phyloP scores from a whole-genome alignment of 169 alveolate species.

The Eimeria zaria region DNA sequence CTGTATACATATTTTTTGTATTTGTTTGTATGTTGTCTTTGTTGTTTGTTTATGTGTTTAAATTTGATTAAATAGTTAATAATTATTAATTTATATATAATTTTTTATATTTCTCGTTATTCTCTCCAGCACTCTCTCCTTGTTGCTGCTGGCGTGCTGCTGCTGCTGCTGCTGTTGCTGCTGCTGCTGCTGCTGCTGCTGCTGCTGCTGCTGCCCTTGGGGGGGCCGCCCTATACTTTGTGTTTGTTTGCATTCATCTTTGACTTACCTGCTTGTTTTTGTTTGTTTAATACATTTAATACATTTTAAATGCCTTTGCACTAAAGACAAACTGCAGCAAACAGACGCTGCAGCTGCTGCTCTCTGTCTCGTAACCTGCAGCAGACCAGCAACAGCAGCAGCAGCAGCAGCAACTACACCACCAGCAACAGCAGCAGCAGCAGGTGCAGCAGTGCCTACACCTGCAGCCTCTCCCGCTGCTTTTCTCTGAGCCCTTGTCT shows the following conservation, averaged over 20 bases:
- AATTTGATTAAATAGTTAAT: neutral
- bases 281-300: neutral
- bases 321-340: neutral
- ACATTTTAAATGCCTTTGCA: neutral
- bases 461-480: no score
- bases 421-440: slow-evolving; percentile 11
- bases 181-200: no score
- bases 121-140: neutral
- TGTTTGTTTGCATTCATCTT: neutral
- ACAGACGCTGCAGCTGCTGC: slow-evolving; percentile 3
- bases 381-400: neutral
- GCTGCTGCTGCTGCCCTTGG: no score
- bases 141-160: no score
- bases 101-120: neutral
- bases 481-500: no score
- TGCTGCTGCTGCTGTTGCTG: no score
- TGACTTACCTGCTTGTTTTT: neutral
- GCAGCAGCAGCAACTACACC: neutral
- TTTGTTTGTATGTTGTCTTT: neutral
- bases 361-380: neutral
- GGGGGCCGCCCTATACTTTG: no score
- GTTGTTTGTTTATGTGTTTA: neutral
- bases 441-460: no score
- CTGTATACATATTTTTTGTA: no score
- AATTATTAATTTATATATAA: neutral